Conservation (phyloP, 2,329 filamentous ascomycete genomes). For the Phoma sp. region DNA sequence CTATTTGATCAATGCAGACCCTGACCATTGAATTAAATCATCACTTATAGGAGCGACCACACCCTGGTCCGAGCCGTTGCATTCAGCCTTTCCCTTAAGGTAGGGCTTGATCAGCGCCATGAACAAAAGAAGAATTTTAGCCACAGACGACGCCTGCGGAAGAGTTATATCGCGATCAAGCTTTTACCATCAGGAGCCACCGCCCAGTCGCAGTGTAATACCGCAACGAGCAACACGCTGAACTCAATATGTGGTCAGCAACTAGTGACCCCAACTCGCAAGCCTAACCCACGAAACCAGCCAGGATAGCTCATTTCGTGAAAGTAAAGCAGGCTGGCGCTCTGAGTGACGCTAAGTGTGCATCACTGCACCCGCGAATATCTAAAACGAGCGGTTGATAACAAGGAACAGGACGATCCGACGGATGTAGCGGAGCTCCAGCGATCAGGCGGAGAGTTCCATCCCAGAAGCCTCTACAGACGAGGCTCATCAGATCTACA, state of each 20-base stretch:
- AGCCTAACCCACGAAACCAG: neutral
- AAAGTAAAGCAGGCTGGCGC: neutral
- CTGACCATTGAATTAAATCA: neutral
- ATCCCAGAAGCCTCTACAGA: neutral
- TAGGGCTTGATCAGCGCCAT: neutral
- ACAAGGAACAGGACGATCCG: neutral
- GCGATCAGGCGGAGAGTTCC: conserved; percentile 1
- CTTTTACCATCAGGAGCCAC: no score
- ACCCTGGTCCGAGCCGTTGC: neutral
- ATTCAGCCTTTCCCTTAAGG: neutral
- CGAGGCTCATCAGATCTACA: neutral
- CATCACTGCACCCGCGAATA: neutral
- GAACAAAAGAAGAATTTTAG: no score
- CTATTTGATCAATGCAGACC: no score
- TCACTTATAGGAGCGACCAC: neutral
- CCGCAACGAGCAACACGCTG: no score
- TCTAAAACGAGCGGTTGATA: neutral
- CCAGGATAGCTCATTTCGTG: neutral
- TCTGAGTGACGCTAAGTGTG: neutral
- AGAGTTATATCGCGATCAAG: no score
- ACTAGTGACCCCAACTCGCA: neutral
- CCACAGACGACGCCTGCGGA: no score
- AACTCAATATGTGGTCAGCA: neutral
- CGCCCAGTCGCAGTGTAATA: no score
- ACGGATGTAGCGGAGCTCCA: conserved; percentile 2